Conservation (phyloP, 345 rosid genomes). For the Gynandropsis gynandra region DNA sequence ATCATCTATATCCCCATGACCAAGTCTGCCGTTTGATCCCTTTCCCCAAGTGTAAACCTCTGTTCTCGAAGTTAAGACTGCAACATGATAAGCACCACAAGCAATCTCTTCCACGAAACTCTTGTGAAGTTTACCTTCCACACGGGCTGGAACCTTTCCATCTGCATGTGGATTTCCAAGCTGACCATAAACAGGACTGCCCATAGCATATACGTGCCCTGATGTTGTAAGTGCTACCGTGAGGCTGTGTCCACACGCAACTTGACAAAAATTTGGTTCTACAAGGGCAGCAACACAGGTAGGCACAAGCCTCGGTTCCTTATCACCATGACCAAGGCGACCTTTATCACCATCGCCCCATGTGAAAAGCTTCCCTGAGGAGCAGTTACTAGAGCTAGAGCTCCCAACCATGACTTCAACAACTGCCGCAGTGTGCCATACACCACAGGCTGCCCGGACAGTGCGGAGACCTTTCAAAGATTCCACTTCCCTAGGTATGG, state of each 20-base stretch:
- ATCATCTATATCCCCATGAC: constrained; percentile 91
- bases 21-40: constrained; percentile 94
- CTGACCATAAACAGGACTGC: constrained; percentile 96
- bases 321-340: constrained; percentile 96
- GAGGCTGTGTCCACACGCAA: constrained; percentile 89
- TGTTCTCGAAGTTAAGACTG: constrained; percentile 79
- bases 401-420: constrained; percentile 95
- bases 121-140: constrained; percentile 85
- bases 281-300: constrained; percentile 95
- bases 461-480: constrained; percentile 52
- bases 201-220: constrained; percentile 91
- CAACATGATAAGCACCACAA: constrained; percentile 97
- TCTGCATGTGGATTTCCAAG: constrained; percentile 86
- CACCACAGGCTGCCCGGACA: constrained; percentile 57
- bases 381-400: constrained; percentile 87
- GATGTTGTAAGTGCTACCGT: constrained; percentile 83
- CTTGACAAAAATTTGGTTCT: constrained; percentile 92
- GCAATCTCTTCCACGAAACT: constrained; percentile 88
- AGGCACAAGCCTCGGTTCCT: constrained; percentile 84
- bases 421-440: constrained; percentile 91
- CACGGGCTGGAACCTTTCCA: constrained; percentile 74
- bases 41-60: constrained; percentile 99
- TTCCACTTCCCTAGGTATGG: constrained; percentile 59
- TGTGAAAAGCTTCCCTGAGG: constrained; percentile 89
- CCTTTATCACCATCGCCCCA: constrained; percentile 99